Base-by-base conservation (phyloP, 441 rosid species). In the Gossypium gossypioides region DNA sequence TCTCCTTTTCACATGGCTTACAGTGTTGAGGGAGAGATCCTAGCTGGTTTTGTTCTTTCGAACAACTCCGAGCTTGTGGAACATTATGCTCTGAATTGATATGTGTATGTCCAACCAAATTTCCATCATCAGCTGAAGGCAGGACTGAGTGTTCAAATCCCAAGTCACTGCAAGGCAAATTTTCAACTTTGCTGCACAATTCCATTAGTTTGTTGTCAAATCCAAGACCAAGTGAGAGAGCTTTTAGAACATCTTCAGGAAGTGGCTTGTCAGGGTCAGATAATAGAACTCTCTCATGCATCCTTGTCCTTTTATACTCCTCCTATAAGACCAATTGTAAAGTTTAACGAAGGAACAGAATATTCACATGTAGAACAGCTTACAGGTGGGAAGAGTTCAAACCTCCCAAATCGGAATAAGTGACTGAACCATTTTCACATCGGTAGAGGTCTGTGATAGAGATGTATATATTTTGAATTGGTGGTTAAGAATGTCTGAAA, bases 351-450 rank as follows among this genome's bases (percentile, higher is more conserved):
- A 66, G 55, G 73, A 42, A 69, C 73, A 67, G 21, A 55, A 42
- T 77, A 72, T 59, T 69, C 29, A 64, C 37, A 69, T 55, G 21
- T 50, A 58, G 72, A 68, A 76, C 18, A 54, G 75, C 42, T 76
- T 29, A 25, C 44, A 25, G 57, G 61, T 22, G 37, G 50, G 42
- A 62, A 73, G 63, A 61, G 60, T 78, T 42, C 81, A 77, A 60
- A 96, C 99, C 99, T 96, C 96, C 98, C 99, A 96, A 73, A 96
- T 91, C 48, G 99, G 96, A 81, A 93, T 78, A 22, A 96, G 97
- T 12, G 98, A 96, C 76, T 91, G 99, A 76, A 96, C 99, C 98
- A 96, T 89, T 81, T 86, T 93, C 68, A 81, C 86, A 78, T 91
- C 97, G 16, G 87, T 79, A 57, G 75, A 71, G 72, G 88, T 81